Base-by-base conservation (phyloP, 352 stramenopile species). In the Phytophthora agathidicida region DNA sequence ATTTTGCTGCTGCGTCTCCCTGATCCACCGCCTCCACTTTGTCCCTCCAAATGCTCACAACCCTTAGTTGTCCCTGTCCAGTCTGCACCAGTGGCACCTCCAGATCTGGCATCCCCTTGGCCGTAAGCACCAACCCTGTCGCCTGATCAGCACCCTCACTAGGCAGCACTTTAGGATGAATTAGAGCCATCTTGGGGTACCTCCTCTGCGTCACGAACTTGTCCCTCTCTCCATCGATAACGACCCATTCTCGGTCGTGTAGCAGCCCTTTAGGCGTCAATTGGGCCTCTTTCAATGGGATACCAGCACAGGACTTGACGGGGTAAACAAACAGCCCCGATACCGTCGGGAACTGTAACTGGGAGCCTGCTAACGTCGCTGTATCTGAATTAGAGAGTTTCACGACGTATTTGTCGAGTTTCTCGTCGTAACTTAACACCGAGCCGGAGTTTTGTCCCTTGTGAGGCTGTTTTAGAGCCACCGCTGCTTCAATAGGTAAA, bases 301-400 rank as follows among this genome's bases (percentile, higher is more conserved):
- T 79, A 1, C 79, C 81, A 39, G 61, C 68, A 57, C 86, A 94
- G n/a, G 77, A 90, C 63, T 96, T 95, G 68, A 96, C 75, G 24
- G 88, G 88, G 61, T 95, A 96, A 33, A 96, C 56, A 52, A 67
- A 80, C 7, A 94, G 65, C 1, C 82, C 84, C 1, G 46, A 32
- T 17, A 93, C 73, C 7, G 37, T 41, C 0, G 75, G 60, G 42
- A 65, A 48, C 8, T 75, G 43, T 20, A 90, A 32, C 33, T 75
- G 43, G 0, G 53, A 33, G 11, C 56, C 26, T 8, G 23, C 9
- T 1, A 86, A 35, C 16, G 42, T 66, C 8, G 68, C 37, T 7
- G 19, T 59, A 24, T 66, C 54, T 1, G 23, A 45, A 8, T 22
- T 31, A 1, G 31, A 20, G 9, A 73, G 13, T 17, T 66, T 28